Evolutionary conservation across 2,329 filamentous ascomycete genomes (phyloP), one percentile per base, ranked within the genome.

Genomic region (Sclerotinia subarctica): DNA sequence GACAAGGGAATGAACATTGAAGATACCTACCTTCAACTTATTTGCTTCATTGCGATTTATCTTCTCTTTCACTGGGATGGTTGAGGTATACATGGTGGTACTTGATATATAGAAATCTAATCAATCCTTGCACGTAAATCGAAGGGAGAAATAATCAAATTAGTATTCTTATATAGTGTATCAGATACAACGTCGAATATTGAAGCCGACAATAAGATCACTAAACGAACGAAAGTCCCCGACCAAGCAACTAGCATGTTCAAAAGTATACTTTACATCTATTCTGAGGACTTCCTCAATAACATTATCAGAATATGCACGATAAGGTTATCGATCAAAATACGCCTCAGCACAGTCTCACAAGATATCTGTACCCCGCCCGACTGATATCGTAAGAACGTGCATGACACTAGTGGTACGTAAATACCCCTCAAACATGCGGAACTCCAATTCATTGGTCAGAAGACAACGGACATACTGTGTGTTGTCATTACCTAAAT

Each of bases 11-110:
- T 5, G 7, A 38, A 24, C 1, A 29, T 46, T 15, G 19, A 17
- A 29, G 35, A n/a, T 53, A 17, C 56, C 53, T 54, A 73, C 73
- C 65, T 73, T 73, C 3, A 74, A 46, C 46, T 70, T 73, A 5
- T 54, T 70, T 44, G 60, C 29, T 62, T 56, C 44, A 13, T 58
- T n/a, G 66, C 66, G 63, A 8, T 26, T 24, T 5, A 51, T 51
- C 17, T 51, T 51, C 44, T 62, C 59, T 51, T 62, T 49, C 21
- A 38, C 46, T 51, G 51, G 21, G 47, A 64, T 58, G 51, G 35
- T 53, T 53, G 52, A 35, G 26, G 13, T 26, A 62, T 46, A 62
- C 46, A 62, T 62, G n/a, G 7, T 51, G 15, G 21, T 38, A 26
- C 2, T 19, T 35, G 44, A 49, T 24, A 38, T 7, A 35, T 38